Evolutionary conservation across 352 stramenopile genomes (phyloP), one percentile per base, ranked within the genome.

Genomic region (Pythium myriotylum): DNA sequence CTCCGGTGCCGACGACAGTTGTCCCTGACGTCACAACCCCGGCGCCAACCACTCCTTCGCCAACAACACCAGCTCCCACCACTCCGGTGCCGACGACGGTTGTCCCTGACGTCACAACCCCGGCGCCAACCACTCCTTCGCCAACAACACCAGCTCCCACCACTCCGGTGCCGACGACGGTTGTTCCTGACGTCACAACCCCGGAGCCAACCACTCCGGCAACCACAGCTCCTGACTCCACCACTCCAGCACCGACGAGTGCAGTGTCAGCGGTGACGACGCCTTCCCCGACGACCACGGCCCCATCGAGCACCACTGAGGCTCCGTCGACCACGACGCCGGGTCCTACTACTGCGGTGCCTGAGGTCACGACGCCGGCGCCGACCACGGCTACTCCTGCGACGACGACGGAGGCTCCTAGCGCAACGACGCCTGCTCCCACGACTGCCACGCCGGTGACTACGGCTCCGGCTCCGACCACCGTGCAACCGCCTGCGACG

Each of bases 391-490:
- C n/a, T n/a, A n/a, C n/a, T n/a, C n/a, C n/a, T n/a, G n/a, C n/a
- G n/a, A n/a, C n/a, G n/a, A n/a, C n/a, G n/a, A n/a, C n/a, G n/a
- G n/a, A n/a, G n/a, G n/a, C n/a, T n/a, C n/a, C n/a, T n/a, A n/a
- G n/a, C n/a, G n/a, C n/a, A n/a, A n/a, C n/a, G n/a, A n/a, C n/a
- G n/a, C n/a, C n/a, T n/a, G n/a, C n/a, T n/a, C n/a, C n/a, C n/a
- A n/a, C n/a, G n/a, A n/a, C n/a, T n/a, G n/a, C n/a, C n/a, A n/a
- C n/a, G n/a, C n/a, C n/a, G n/a, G n/a, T n/a, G n/a, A n/a, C n/a
- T n/a, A n/a, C n/a, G n/a, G n/a, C n/a, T n/a, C 50, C n/a, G 50
- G 27, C 35, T 19, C 22, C 20, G 33, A 37, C 17, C 33, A 57
- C 45, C 10, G 35, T 46, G 4, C 17, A 37, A 22, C 50, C 50